Conservation (phyloP, 257 asterid genomes). For the Plantago ovata region DNA sequence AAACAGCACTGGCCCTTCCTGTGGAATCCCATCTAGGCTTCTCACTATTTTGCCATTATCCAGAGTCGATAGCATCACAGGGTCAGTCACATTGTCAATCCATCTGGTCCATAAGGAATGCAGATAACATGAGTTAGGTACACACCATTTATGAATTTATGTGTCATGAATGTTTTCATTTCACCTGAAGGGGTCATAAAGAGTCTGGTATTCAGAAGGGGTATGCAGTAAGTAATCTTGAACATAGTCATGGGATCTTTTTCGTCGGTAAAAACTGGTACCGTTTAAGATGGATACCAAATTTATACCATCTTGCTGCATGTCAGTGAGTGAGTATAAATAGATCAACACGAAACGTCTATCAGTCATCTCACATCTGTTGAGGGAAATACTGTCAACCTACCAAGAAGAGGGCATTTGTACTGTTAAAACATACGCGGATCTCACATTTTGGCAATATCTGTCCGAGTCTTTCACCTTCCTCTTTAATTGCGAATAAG, state of each 20-base stretch:
- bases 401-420: conserved; percentile 83
- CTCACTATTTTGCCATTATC: conserved; percentile 63
- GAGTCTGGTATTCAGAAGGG: conserved; percentile 45
- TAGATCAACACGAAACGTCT: too few relatives aligned
- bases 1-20: conserved; percentile 70
- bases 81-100: conserved; percentile 44
- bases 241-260: conserved; percentile 52
- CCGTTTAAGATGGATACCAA: conserved; percentile 50
- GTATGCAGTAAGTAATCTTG: conserved; percentile 72
- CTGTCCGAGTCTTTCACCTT: conserved; percentile 60
- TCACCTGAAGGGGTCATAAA: conserved; percentile 51
- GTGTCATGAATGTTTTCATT: background rate
- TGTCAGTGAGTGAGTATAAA: conserved; percentile 7
- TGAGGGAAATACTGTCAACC: conserved; percentile 1
- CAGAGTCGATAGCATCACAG: conserved; percentile 72
- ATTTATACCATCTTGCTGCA: conserved; percentile 68
- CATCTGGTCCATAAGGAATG: conserved; percentile 34
- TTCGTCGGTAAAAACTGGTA: conserved; percentile 70
- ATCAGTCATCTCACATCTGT: too few relatives aligned
- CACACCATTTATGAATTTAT: background rate
- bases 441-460: conserved; percentile 59
- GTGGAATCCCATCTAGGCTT: conserved; percentile 73
- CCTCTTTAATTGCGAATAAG: conserved; percentile 66
- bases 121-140: background rate
- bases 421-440: conserved; percentile 46